Evolutionary conservation across 116 monocot species (phyloP).

Genomic region (Zostera marina): DNA sequence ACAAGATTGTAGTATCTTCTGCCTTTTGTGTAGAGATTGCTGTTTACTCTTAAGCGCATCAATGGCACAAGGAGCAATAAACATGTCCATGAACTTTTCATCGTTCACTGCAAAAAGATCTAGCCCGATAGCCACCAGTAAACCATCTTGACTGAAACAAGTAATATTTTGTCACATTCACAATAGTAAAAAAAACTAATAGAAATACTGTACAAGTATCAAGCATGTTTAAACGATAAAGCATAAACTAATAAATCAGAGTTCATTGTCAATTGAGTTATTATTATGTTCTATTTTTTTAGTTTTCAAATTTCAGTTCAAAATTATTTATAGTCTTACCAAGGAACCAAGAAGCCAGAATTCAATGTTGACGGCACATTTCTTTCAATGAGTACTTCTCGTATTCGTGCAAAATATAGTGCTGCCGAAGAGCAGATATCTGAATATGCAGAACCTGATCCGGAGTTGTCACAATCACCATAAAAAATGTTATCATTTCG

Average conservation of each 20-base stretch:
- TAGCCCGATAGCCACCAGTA: constrained; percentile 57
- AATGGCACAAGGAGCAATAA: constrained; percentile 77
- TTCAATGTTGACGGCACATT: constrained; percentile 77
- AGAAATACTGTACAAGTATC: background rate
- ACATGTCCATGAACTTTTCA: constrained; percentile 97
- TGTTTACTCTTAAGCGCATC: constrained; percentile 59
- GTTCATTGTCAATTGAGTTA: background rate
- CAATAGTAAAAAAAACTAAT: background rate
- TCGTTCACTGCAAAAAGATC: constrained; percentile 87
- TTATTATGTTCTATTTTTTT: background rate
- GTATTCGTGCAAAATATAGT: constrained; percentile 73
- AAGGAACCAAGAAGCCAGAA: constrained; percentile 83
- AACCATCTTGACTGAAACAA: constrained; percentile 40
- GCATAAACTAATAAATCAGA: background rate
- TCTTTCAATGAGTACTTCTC: constrained; percentile 88
- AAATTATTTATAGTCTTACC: constrained; percentile 25
- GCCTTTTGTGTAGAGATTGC: constrained; percentile 64
- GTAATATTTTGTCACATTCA: background rate
- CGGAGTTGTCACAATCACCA: constrained; percentile 22
- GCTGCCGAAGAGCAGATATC: constrained; percentile 76
- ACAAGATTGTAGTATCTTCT: constrained; percentile 77
- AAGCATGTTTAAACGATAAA: background rate
- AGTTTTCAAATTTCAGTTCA: background rate
- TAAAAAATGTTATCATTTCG: constrained; percentile 26
- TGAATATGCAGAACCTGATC: constrained; percentile 55